phyloP scores from a whole-genome alignment of 371 early-diverging fungal species.

The Capillidium rhysosporum region DNA sequence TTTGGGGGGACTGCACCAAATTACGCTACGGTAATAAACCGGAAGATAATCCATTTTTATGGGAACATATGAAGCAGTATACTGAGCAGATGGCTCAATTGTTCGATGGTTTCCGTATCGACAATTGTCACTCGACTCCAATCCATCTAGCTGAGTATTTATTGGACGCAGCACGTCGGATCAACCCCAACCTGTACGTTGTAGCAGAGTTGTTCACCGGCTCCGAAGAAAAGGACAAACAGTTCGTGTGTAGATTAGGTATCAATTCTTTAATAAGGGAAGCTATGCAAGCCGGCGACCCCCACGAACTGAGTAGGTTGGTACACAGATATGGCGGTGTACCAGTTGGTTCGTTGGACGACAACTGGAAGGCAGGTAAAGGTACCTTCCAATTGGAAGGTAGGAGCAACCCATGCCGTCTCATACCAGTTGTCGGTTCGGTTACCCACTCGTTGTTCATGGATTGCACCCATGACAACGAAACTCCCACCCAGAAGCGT shows the following conservation, averaged over 20 bases:
- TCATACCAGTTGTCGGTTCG: slow-evolving; percentile 17
- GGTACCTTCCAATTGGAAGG: slow-evolving; percentile 2
- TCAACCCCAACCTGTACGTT: slow-evolving; percentile 82
- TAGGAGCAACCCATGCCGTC: slow-evolving; percentile 8
- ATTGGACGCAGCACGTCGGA: slow-evolving; percentile 64
- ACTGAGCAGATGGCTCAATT: slow-evolving; percentile 65
- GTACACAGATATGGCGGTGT: slow-evolving; percentile 78
- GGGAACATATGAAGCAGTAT: slow-evolving; percentile 80
- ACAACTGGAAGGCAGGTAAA: slow-evolving; percentile 17
- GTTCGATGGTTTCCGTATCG: slow-evolving; percentile 93
- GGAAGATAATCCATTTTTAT: slow-evolving; percentile 84
- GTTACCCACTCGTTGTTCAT: slow-evolving; percentile 86
- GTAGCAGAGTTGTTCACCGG: slow-evolving; percentile 95
- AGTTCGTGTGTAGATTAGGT: slow-evolving; percentile 77
- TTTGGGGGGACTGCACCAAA: slow-evolving; percentile 98
- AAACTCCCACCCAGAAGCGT: slow-evolving; percentile 80
- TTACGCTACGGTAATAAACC: slow-evolving; percentile 73
- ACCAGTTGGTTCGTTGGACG: slow-evolving; percentile 54
- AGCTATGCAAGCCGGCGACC: slow-evolving; percentile 93
- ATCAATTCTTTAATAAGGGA: slow-evolving; percentile 91
- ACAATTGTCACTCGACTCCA: slow-evolving; percentile 96
- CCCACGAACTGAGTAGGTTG: slow-evolving; percentile 68
- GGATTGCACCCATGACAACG: slow-evolving; percentile 98
- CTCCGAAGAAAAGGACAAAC: slow-evolving; percentile 69
- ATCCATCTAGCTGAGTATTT: slow-evolving; percentile 82